phyloP scores from a whole-genome alignment of 1,284 basidiomycete species.

The Thelephora terrestris region DNA sequence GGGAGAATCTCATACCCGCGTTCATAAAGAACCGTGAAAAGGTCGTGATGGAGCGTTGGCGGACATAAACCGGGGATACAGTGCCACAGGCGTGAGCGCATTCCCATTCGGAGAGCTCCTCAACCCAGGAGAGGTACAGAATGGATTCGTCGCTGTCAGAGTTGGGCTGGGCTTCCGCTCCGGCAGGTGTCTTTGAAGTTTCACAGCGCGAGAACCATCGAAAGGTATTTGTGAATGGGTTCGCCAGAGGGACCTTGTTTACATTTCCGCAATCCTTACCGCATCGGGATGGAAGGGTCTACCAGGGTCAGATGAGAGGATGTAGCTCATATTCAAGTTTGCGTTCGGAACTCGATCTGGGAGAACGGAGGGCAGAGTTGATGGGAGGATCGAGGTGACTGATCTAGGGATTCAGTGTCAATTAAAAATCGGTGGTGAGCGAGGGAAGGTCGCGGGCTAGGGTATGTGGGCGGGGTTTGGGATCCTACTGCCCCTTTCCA shows the following conservation, averaged over 20 bases:
- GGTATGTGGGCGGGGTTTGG: slow-evolving; percentile 8
- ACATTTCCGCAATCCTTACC: slow-evolving; percentile 31
- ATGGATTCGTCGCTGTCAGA: neutral
- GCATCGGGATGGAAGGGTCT: slow-evolving; percentile 20
- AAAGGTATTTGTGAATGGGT: slow-evolving; percentile 72
- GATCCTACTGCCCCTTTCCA: slow-evolving; percentile 3
- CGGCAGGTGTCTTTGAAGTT: neutral
- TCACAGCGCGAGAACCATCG: slow-evolving; percentile 45
- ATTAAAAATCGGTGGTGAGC: slow-evolving; percentile 16
- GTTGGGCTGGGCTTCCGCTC: too few relatives aligned
- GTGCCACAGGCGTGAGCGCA: slow-evolving; percentile 15
- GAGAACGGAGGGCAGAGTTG: slow-evolving; percentile 1
- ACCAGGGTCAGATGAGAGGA: neutral
- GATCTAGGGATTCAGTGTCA: slow-evolving; percentile 6
- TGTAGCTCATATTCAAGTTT: neutral
- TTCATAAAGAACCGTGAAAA: too few relatives aligned
- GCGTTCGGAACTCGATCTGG: slow-evolving; percentile 4
- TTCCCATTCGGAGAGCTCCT: neutral
- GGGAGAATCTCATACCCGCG: too few relatives aligned
- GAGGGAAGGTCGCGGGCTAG: slow-evolving; percentile 32
- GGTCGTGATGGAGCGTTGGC: too few relatives aligned
- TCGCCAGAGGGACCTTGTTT: slow-evolving; percentile 28
- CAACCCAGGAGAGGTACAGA: slow-evolving; percentile 8
- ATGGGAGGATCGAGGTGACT: slow-evolving; percentile 39
- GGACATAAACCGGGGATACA: too few relatives aligned